These are phyloP conservation scores for Saccharomycopsis sp. DNA, from an alignment of 805 yeast genomes.

Conservation along the genomic window DNA sequence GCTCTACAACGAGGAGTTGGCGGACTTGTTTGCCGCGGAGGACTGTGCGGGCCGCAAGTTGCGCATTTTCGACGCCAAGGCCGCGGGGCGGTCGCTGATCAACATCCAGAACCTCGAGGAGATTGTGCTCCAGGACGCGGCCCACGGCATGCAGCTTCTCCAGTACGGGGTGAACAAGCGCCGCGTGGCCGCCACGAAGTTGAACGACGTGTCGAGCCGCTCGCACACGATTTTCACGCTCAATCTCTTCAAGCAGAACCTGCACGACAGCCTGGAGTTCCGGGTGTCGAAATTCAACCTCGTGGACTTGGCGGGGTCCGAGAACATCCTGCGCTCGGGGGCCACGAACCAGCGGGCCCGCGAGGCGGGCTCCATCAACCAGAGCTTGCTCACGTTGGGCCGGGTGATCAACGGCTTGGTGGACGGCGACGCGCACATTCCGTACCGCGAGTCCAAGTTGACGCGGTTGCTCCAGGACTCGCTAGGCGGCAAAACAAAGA, in stretches of 20 bases:
- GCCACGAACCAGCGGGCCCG: slow-evolving; percentile 80
- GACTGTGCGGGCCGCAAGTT: too few relatives aligned
- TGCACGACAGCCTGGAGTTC: slow-evolving; percentile 25
- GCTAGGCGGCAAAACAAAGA: slow-evolving; percentile 82
- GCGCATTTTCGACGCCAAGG: slow-evolving; percentile 40
- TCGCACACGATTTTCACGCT: slow-evolving; percentile 74
- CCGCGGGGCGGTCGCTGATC: slow-evolving; percentile 23
- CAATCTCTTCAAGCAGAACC: slow-evolving; percentile 41
- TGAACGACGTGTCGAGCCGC: slow-evolving; percentile 68
- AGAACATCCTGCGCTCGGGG: slow-evolving; percentile 81
- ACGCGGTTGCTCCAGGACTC: slow-evolving; percentile 73
- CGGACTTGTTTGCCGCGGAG: slow-evolving; percentile 50
- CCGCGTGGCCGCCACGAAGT: slow-evolving; percentile 64
- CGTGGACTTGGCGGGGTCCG: slow-evolving; percentile 95
- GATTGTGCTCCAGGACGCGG: slow-evolving; percentile 44
- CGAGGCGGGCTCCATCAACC: slow-evolving; percentile 92
- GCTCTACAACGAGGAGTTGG: slow-evolving; percentile 78
- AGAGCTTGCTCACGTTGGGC: slow-evolving; percentile 79
- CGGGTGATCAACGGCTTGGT: slow-evolving; percentile 75
- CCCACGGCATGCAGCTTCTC: slow-evolving; percentile 50
- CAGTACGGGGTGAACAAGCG: slow-evolving; percentile 52
- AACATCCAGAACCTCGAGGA: slow-evolving; percentile 61
- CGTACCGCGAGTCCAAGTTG: slow-evolving; percentile 77
- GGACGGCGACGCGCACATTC: slow-evolving; percentile 62
- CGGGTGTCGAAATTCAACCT: slow-evolving; percentile 66